Evolutionary conservation across 2,329 filamentous ascomycete species (phyloP).

Genomic region (Pseudonectria foliicola): DNA sequence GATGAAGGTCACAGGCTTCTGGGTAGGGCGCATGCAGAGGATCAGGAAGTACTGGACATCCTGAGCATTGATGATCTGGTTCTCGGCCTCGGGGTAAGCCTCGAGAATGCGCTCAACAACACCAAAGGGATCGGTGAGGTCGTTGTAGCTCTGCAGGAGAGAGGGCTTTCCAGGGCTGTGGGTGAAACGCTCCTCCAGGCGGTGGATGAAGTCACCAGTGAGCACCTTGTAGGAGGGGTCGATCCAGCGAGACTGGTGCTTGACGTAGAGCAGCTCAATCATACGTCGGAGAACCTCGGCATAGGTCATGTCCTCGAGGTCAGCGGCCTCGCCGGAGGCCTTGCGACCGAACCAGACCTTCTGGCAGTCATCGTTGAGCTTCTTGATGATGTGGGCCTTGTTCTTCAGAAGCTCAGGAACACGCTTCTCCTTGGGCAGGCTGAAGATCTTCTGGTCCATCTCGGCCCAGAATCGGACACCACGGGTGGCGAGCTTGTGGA

Average conservation of each 20-base stretch:
- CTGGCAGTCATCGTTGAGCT: conserved; percentile 92
- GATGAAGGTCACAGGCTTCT: conserved; percentile 96
- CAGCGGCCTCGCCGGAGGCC: conserved; percentile 69
- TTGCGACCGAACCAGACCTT: conserved; percentile 96
- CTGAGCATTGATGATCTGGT: conserved; percentile 94
- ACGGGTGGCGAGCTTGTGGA: conserved; percentile 95
- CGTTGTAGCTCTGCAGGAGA: conserved; percentile 80
- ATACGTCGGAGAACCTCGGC: conserved; percentile 78
- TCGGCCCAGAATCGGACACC: conserved; percentile 97
- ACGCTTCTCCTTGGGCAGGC: conserved; percentile 88
- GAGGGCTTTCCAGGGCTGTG: conserved; percentile 64
- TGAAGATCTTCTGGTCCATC: conserved; percentile 98
- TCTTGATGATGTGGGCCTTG: conserved; percentile 86
- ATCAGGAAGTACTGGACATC: conserved; percentile 96
- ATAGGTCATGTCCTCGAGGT: conserved; percentile 95
- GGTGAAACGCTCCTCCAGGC: conserved; percentile 94
- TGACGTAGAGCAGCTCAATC: conserved; percentile 86
- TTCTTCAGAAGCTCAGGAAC: conserved; percentile 82
- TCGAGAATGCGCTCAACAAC: conserved; percentile 72
- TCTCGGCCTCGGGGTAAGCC: conserved; percentile 77
- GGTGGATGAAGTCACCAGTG: conserved; percentile 92
- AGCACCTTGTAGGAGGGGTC: conserved; percentile 75
- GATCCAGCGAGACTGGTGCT: conserved; percentile 87
- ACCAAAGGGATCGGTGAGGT: conserved; percentile 75
- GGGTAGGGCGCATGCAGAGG: conserved; percentile 81